Base-by-base conservation (phyloP, 495 filamentous ascomycete genomes). In the Daldinia vernicosa region DNA sequence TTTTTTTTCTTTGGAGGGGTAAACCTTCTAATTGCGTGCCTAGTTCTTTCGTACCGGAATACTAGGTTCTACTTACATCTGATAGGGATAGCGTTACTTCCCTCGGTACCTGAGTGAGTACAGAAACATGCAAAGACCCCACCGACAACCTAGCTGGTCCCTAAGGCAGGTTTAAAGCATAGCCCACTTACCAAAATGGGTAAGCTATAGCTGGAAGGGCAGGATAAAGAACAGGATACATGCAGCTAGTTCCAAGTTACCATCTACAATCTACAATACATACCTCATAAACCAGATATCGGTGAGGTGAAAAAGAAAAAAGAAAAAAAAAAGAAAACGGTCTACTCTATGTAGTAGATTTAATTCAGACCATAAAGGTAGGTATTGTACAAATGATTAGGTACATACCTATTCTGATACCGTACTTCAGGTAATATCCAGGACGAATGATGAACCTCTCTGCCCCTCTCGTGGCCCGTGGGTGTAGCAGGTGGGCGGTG, bases 381-480 rank as follows among this genome's bases (percentile, higher is more conserved):
- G n/a, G n/a, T n/a, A n/a, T n/a, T n/a, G n/a, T 40, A 27, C 35
- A 32, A 33, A 62, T 47, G 62, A 57, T 52, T 64, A 67, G 58
- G 60, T 60, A 72, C 63, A 57, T 43, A 45, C 40, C 50, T 58
- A 26, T 52, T 39, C 43, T 30, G n/a, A 28, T 47, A 24, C 43
- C 24, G 4, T 47, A 47, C 19, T 47, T 12, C 30, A 73, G 50
- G 50, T 58, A 66, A 69, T 75, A 77, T 65, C 70, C 50, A 72
- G 14, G 63, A 74, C 70, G 35, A 68, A 69, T 73, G 53, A 60
- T 71, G 63, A 56, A 61, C 66, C 60, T 67, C 69, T 65, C 70
- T 68, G 59, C 40, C 60, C 45, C 70, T 73, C 70, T 74, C 75
- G 62, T 71, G 67, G 70, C 70, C 72, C 75, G 62, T 71, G 67